Evolutionary conservation across 768 basidiomycete genomes (phyloP).

Genomic region (Amanita thiersii): DNA sequence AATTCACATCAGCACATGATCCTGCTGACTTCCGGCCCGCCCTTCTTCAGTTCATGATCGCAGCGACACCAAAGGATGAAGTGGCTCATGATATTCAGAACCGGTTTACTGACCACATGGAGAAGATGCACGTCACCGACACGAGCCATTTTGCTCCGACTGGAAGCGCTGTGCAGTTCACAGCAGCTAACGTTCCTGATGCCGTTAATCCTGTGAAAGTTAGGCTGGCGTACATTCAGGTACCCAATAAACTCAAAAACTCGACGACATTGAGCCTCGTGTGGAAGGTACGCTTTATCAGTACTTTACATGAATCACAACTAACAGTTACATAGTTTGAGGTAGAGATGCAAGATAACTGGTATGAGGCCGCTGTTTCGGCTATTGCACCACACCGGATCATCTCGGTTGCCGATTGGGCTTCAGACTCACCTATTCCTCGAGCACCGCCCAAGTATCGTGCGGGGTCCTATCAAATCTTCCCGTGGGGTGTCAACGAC

Average conservation of each 20-base stretch:
- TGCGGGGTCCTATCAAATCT: constrained; percentile 60
- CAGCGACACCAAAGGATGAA: constrained; percentile 49
- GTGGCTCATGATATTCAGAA: constrained; percentile 40
- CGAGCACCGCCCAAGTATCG: constrained; percentile 22
- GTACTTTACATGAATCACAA: neutral
- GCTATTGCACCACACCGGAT: constrained; percentile 67
- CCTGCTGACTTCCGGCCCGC: constrained; percentile 42
- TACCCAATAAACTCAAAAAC: constrained; percentile 56
- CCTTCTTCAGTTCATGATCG: constrained; percentile 72
- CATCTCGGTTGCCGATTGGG: constrained; percentile 92
- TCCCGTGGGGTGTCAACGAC: constrained; percentile 80
- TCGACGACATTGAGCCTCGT: constrained; percentile 61
- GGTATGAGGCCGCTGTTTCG: constrained; percentile 89
- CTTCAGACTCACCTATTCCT: constrained; percentile 62
- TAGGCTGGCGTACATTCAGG: constrained; percentile 72
- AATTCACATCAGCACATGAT: constrained; percentile 15
- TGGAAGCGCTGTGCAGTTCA: constrained; percentile 28
- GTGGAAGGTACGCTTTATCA: constrained; percentile 54
- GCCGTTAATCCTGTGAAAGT: constrained; percentile 77
- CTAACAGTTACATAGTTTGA: constrained; percentile 50
- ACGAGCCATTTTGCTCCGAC: constrained; percentile 39
- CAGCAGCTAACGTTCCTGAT: constrained; percentile 61
- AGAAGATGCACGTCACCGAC: constrained; percentile 36
- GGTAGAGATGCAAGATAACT: constrained; percentile 91
- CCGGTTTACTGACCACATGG: constrained; percentile 42